Evolutionary conservation across 306 rosid species (phyloP).

Genomic region (Rosa persica): DNA sequence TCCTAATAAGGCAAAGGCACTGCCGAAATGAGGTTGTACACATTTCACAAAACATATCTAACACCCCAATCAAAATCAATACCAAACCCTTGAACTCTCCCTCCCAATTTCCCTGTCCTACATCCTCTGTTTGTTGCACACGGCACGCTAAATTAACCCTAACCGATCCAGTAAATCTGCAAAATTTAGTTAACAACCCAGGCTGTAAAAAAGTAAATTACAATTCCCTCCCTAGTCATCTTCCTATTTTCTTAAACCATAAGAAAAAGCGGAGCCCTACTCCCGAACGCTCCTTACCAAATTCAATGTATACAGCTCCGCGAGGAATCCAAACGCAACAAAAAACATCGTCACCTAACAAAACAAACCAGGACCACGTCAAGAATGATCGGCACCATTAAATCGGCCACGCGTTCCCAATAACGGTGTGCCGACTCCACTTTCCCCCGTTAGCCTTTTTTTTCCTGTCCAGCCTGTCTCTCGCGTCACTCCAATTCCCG

Average conservation of each 20-base stretch:
- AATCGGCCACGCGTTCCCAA: neutral
- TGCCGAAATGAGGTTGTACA: no score
- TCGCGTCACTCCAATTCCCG: conserved; percentile 5
- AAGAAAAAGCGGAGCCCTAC: neutral
- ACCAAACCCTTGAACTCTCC: neutral
- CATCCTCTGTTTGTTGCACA: neutral
- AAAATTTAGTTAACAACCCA: neutral
- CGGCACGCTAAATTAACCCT: neutral
- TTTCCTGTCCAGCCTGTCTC: conserved; percentile 27
- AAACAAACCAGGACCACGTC: neutral
- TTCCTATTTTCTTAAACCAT: neutral
- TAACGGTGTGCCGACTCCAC: neutral
- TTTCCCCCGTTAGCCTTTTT: neutral
- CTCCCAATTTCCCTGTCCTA: neutral
- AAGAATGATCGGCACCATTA: neutral
- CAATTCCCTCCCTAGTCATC: neutral
- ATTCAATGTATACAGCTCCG: neutral
- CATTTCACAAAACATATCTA: neutral
- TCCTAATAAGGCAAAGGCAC: no score
- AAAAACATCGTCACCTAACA: neutral
- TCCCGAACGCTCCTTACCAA: neutral
- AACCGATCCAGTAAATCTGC: neutral
- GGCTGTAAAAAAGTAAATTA: neutral
- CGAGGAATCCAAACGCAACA: neutral
- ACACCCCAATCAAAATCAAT: neutral